Evolutionary conservation across 495 filamentous ascomycete genomes (phyloP).

Genomic region (Penicillium diatomitis): DNA sequence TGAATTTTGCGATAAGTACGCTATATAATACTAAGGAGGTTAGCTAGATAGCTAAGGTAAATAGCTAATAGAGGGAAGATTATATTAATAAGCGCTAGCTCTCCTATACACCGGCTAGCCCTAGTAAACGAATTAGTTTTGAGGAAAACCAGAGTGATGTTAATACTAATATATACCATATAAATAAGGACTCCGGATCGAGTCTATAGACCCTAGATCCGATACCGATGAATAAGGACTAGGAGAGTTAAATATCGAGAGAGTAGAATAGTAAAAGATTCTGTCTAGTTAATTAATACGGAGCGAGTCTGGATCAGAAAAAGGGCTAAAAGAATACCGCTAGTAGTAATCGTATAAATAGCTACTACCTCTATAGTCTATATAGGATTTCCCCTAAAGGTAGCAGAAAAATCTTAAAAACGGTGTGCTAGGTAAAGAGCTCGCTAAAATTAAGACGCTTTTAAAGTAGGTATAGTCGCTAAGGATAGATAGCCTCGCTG

Average conservation of each 20-base stretch:
- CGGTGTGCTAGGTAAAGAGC: too few species aligned
- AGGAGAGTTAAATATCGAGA: slow-evolving; percentile 5
- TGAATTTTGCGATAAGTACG: slow-evolving; percentile 1
- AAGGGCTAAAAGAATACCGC: slow-evolving; percentile 1
- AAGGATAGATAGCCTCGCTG: too few species aligned
- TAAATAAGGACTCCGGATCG: slow-evolving; percentile 2
- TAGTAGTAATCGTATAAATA: slow-evolving; percentile 6
- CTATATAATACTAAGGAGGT: slow-evolving; percentile 1
- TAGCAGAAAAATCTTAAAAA: too few species aligned
- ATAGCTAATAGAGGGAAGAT: slow-evolving; percentile 3
- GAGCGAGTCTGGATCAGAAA: slow-evolving; percentile 5
- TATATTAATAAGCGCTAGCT: slow-evolving; percentile 4
- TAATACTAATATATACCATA: background rate
- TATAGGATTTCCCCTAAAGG: too few species aligned
- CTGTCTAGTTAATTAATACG: background rate
- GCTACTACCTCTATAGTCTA: slow-evolving; percentile 4
- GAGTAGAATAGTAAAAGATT: slow-evolving; percentile 1
- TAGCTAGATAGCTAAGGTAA: slow-evolving; percentile 4
- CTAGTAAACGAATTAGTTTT: background rate
- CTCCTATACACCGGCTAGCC: slow-evolving; percentile 4
- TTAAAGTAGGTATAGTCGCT: too few species aligned
- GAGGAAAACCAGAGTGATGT: slow-evolving; percentile 6
- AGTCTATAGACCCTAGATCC: slow-evolving; percentile 4
- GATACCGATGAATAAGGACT: slow-evolving; percentile 2
- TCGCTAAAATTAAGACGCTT: too few species aligned